phyloP scores from a whole-genome alignment of 75 land plant genomes.

The Selaginella moellendorffii region DNA sequence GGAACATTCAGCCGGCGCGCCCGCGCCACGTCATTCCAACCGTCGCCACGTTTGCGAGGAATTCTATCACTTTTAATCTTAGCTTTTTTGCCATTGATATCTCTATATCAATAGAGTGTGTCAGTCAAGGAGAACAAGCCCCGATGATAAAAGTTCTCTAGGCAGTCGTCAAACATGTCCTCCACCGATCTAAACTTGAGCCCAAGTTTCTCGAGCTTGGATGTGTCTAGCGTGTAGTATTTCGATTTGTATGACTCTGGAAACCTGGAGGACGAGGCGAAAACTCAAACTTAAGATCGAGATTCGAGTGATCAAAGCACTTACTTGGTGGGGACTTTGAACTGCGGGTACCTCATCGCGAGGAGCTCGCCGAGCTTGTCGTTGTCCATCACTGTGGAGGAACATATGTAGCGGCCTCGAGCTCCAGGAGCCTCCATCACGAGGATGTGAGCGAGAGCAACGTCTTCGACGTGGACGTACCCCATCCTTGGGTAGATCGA shows the following conservation, averaged over 20 bases:
- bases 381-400: constrained; percentile 47
- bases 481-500: constrained; percentile 74
- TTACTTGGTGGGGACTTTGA: constrained; percentile 55
- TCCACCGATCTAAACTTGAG: constrained; percentile 24
- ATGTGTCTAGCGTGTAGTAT: constrained; percentile 18
- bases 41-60: no score
- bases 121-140: no score
- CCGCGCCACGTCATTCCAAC: background rate
- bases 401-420: constrained; percentile 69
- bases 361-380: constrained; percentile 39
- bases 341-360: constrained; percentile 39
- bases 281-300: background rate
- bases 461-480: constrained; percentile 94
- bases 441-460: constrained; percentile 62
- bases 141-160: constrained; percentile 16
- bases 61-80: no score
- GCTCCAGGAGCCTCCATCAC: constrained; percentile 48
- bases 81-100: no score
- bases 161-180: constrained; percentile 26
- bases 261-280: constrained; percentile 6
- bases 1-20: constrained; percentile 1
- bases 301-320: no score
- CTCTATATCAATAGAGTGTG: no score
- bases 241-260: background rate
- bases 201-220: constrained; percentile 32